Conservation (phyloP, 179 eudicot species). For the Beta lomatogona region DNA sequence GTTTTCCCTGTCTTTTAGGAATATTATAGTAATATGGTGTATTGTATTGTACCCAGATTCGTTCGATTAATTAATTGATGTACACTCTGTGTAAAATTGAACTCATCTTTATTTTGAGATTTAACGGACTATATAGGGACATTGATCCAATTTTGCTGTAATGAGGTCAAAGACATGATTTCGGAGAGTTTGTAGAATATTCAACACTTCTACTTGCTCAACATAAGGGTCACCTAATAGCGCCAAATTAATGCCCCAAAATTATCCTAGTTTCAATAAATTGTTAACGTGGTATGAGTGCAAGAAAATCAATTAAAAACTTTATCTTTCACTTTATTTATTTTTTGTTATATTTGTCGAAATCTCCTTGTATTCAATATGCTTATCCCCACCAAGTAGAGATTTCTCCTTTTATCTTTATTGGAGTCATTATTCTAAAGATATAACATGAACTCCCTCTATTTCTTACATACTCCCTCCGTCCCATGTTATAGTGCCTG, state of each 20-base stretch:
- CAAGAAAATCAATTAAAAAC: too few species aligned
- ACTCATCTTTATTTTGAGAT: neutral
- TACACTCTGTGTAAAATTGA: neutral
- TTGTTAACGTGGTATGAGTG: too few species aligned
- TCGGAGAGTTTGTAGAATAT: neutral
- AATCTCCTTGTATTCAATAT: too few species aligned
- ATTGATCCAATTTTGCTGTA: slow-evolving; percentile 1
- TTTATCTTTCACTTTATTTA: too few species aligned
- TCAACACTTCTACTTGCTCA: neutral
- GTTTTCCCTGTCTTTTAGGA: neutral
- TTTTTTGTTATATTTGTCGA: too few species aligned
- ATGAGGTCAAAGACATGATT: slow-evolving; percentile 9
- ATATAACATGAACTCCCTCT: too few species aligned
- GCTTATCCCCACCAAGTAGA: too few species aligned
- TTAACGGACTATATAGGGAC: neutral
- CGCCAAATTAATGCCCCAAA: neutral
- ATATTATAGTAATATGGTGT: neutral
- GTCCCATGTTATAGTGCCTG: too few species aligned
- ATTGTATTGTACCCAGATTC: neutral
- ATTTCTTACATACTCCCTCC: too few species aligned
- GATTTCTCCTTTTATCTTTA: too few species aligned
- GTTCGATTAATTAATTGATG: neutral
- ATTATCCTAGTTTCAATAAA: too few species aligned
- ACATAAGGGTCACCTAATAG: neutral
- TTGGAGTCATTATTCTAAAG: too few species aligned